Conservation (phyloP, 2,329 filamentous ascomycete species). For the Colletotrichum lentis region DNA sequence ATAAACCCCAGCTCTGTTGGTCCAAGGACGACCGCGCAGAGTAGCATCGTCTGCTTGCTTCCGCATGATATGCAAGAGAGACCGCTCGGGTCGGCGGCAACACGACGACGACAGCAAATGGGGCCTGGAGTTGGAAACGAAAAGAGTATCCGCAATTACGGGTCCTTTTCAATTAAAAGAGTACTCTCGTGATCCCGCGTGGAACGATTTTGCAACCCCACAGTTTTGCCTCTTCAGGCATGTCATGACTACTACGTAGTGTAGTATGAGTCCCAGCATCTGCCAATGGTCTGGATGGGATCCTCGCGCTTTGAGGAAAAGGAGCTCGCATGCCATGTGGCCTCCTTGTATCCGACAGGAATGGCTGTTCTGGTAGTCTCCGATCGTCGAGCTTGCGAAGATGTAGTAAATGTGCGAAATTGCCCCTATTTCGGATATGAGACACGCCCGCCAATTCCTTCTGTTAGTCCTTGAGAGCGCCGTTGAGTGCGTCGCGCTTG, state of each 20-base stretch:
- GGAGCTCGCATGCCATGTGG: slow-evolving; percentile 35
- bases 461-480: background rate
- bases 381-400: slow-evolving; percentile 17
- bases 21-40: slow-evolving; percentile 4
- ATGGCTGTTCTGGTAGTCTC: slow-evolving; percentile 22
- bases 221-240: slow-evolving; percentile 35
- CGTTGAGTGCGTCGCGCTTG: slow-evolving; percentile 8
- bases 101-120: slow-evolving; percentile 22
- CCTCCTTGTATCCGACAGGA: slow-evolving; percentile 33
- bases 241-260: slow-evolving; percentile 15
- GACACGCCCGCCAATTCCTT: slow-evolving; percentile 9
- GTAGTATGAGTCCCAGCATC: slow-evolving; percentile 11
- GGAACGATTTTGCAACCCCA: slow-evolving; percentile 34
- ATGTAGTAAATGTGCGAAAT: slow-evolving; percentile 32
- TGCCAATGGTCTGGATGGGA: slow-evolving; percentile 24
- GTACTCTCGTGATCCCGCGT: slow-evolving; percentile 34
- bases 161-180: slow-evolving; percentile 29
- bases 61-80: slow-evolving; percentile 21
- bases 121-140: slow-evolving; percentile 27
- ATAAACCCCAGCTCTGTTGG: background rate
- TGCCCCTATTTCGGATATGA: slow-evolving; percentile 34
- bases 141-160: slow-evolving; percentile 26
- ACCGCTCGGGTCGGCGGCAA: slow-evolving; percentile 22
- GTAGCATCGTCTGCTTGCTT: slow-evolving; percentile 24
- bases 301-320: slow-evolving; percentile 21